Conservation (phyloP, 805 yeast genomes). For the Candida berthetii region DNA sequence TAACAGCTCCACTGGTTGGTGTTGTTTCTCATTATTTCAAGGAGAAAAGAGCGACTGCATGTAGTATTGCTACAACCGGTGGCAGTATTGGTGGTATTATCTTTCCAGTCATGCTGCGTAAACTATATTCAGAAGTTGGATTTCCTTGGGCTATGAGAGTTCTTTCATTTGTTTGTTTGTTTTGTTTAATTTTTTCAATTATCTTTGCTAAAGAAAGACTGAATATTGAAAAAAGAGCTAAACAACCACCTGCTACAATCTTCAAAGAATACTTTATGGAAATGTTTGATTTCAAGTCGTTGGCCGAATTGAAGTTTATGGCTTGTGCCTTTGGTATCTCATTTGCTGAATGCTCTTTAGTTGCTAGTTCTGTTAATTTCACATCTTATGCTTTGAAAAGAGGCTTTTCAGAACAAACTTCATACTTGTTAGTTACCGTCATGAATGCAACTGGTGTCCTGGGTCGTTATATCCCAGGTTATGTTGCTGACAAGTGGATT, state of each 20-base stretch:
- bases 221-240: constrained; percentile 1
- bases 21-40: constrained; percentile 60
- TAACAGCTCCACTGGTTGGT: constrained; percentile 53
- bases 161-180: constrained; percentile 37
- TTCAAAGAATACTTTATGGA: constrained; percentile 7
- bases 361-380: constrained; percentile 38
- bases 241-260: too few species aligned
- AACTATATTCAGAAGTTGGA: constrained; percentile 40
- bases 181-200: constrained; percentile 25
- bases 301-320: constrained; percentile 36
- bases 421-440: constrained; percentile 38
- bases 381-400: constrained; percentile 42
- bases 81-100: constrained; percentile 48
- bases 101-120: constrained; percentile 44
- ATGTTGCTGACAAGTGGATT: constrained; percentile 30
- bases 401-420: constrained; percentile 32
- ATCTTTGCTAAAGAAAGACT: constrained; percentile 31
- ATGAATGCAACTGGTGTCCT: constrained; percentile 35
- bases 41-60: constrained; percentile 47
- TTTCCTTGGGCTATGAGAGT: constrained; percentile 51
- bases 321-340: constrained; percentile 34
- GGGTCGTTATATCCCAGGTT: constrained; percentile 34
- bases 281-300: constrained; percentile 28
- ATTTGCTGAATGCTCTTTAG: constrained; percentile 36
- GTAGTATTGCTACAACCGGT: constrained; percentile 39